These are phyloP conservation scores for Filosporella fistucella DNA, from an alignment of 495 filamentous ascomycete genomes.

Conservation along the genomic window DNA sequence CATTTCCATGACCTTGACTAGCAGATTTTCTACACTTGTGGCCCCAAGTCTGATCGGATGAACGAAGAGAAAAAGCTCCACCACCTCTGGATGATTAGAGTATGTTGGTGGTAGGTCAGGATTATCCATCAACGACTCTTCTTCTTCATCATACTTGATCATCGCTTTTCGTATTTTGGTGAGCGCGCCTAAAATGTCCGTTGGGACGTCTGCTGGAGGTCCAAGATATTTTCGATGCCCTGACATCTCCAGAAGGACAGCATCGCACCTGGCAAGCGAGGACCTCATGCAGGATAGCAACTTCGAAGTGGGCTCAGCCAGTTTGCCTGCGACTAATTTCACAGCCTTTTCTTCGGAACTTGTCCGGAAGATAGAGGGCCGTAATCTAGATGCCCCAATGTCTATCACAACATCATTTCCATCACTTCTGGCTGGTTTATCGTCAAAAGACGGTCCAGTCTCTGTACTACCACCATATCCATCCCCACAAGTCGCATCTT, in stretches of 20 bases:
- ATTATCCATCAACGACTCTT: constrained; percentile 26
- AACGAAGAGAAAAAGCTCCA: constrained; percentile 50
- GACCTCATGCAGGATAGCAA: constrained; percentile 41
- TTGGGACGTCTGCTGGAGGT: constrained; percentile 27
- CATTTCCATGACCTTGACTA: constrained; percentile 41
- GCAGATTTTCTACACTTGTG: constrained; percentile 36
- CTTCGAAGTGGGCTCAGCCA: constrained; percentile 39
- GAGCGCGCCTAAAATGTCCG: constrained; percentile 28
- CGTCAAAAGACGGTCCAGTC: neutral
- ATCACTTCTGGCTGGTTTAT: neutral
- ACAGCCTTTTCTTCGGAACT: constrained; percentile 22
- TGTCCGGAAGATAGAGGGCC: neutral
- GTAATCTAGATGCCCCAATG: constrained; percentile 25
- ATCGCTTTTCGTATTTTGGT: constrained; percentile 31
- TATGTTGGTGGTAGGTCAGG: constrained; percentile 27
- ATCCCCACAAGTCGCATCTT: neutral
- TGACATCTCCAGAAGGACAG: constrained; percentile 42
- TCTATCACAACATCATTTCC: constrained; percentile 29
- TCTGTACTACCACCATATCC: neutral
- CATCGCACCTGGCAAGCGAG: constrained; percentile 38
- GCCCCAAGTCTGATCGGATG: constrained; percentile 51
- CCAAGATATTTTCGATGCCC: constrained; percentile 38
- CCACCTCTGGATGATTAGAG: constrained; percentile 37
- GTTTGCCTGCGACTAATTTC: constrained; percentile 32
- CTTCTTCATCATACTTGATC: constrained; percentile 29